Conservation (phyloP, 805 yeast species). For the Nakazawaea populi region DNA sequence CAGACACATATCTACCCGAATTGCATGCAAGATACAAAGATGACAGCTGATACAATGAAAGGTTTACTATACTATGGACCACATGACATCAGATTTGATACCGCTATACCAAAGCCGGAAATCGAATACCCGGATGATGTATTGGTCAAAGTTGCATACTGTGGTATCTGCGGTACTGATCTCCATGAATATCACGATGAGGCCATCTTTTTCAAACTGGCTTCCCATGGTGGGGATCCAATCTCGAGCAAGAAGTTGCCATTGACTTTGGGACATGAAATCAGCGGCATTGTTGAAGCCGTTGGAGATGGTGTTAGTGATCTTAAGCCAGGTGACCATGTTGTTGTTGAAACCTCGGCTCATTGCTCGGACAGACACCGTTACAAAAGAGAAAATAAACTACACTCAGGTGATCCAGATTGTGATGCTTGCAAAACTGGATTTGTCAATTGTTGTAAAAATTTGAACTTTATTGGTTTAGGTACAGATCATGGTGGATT, state of each 20-base stretch:
- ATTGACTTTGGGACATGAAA: slow-evolving; percentile 47
- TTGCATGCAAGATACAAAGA: neutral
- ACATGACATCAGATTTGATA: slow-evolving; percentile 35
- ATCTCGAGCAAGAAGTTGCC: slow-evolving; percentile 22
- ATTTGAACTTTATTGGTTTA: slow-evolving; percentile 39
- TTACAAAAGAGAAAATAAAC: slow-evolving; percentile 16
- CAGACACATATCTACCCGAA: no score
- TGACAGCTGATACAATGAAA: slow-evolving; percentile 28
- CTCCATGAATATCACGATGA: slow-evolving; percentile 52
- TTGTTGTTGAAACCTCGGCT: slow-evolving; percentile 58
- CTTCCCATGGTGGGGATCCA: slow-evolving; percentile 7
- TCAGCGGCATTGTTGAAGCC: slow-evolving; percentile 36
- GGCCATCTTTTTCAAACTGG: slow-evolving; percentile 47
- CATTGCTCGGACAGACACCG: slow-evolving; percentile 30
- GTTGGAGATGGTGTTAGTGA: slow-evolving; percentile 40
- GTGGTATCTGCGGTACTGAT: slow-evolving; percentile 65
- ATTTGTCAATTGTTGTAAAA: slow-evolving; percentile 38
- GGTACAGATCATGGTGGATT: slow-evolving; percentile 46
- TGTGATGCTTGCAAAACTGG: slow-evolving; percentile 41
- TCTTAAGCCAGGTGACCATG: slow-evolving; percentile 48
- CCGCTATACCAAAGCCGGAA: slow-evolving; percentile 18
- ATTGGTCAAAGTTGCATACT: slow-evolving; percentile 30
- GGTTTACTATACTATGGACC: slow-evolving; percentile 44
- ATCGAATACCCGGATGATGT: slow-evolving; percentile 19
- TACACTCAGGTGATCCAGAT: slow-evolving; percentile 14